Percentiles rank a stretch among this genome's conserved stretches.
These are phyloP conservation scores for Amborella trichopoda DNA, from an alignment of 164 flowering plant species.

Conservation along the genomic window DNA sequence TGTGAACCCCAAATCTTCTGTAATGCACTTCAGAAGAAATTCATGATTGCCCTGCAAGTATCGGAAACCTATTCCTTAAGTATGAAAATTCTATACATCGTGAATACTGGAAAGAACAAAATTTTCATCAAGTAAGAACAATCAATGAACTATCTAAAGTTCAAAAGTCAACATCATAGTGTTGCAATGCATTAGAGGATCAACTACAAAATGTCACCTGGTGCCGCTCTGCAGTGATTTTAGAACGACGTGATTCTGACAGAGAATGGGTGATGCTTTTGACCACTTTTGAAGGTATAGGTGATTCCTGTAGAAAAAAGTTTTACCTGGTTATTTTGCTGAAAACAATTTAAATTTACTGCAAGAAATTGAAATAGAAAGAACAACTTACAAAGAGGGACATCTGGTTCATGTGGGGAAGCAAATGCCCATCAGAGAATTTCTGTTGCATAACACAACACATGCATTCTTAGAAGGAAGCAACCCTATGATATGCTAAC, in stretches of 20 bases:
- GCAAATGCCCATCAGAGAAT: constrained; percentile 32
- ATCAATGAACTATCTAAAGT: too few relatives aligned
- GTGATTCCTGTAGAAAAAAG: constrained; percentile 60
- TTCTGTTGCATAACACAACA: constrained; percentile 44
- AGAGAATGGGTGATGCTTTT: constrained; percentile 39
- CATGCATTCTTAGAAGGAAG: too few relatives aligned
- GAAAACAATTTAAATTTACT: not conserved
- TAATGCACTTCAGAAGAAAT: constrained; percentile 69
- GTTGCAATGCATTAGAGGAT: not conserved
- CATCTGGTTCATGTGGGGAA: constrained; percentile 35
- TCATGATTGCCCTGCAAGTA: constrained; percentile 83
- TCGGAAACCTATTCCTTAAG: too few relatives aligned
- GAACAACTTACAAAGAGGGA: constrained; percentile 51
- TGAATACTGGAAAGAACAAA: too few relatives aligned
- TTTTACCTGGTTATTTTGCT: not conserved
- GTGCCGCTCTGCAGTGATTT: constrained; percentile 56
- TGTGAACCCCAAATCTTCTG: constrained; percentile 69
- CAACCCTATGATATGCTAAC: too few relatives aligned
- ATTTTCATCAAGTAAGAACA: too few relatives aligned
- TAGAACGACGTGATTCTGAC: constrained; percentile 70
- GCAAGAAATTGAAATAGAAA: not conserved
- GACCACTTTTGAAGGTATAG: constrained; percentile 66
- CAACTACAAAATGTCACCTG: constrained; percentile 33
- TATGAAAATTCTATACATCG: too few relatives aligned
- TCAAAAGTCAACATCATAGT: too few relatives aligned